These are phyloP conservation scores for Shiraia sp. DNA, from an alignment of 2,329 filamentous ascomycete species.

Conservation along the genomic window DNA sequence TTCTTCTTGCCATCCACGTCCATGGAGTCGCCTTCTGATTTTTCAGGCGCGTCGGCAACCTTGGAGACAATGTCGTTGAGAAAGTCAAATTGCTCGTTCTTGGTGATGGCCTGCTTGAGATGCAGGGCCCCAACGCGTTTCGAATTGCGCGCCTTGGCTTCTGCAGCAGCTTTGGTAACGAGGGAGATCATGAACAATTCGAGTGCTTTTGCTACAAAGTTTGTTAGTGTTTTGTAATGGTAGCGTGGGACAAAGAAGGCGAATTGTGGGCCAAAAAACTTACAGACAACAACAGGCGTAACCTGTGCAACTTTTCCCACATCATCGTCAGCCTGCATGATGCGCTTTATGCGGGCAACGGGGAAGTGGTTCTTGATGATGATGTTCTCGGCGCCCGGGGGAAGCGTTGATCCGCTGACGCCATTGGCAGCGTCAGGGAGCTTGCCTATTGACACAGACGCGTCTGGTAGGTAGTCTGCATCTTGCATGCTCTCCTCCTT, in stretches of 20 bases:
- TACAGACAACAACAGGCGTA: slow-evolving; percentile 88
- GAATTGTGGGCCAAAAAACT: slow-evolving; percentile 40
- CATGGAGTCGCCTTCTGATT: slow-evolving; percentile 51
- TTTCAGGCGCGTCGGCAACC: slow-evolving; percentile 67
- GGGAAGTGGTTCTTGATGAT: slow-evolving; percentile 94
- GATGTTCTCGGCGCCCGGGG: slow-evolving; percentile 56
- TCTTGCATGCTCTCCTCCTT: slow-evolving; percentile 38
- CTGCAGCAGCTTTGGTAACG: slow-evolving; percentile 82
- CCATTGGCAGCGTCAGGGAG: slow-evolving; percentile 23
- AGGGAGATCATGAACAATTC: slow-evolving; percentile 98
- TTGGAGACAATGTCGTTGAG: slow-evolving; percentile 87
- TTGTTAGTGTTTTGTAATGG: slow-evolving; percentile 14
- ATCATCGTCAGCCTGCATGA: slow-evolving; percentile 99
- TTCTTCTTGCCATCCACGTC: slow-evolving; percentile 51
- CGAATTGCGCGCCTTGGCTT: slow-evolving; percentile 79
- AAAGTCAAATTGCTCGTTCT: slow-evolving; percentile 93
- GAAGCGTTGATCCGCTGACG: slow-evolving; percentile 33
- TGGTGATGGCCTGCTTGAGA: slow-evolving; percentile 86
- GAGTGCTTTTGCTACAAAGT: slow-evolving; percentile 74
- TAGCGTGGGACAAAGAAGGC: too few species aligned
- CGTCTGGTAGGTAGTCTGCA: slow-evolving; percentile 43
- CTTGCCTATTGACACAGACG: slow-evolving; percentile 28
- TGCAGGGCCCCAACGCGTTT: slow-evolving; percentile 90
- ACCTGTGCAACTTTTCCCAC: slow-evolving; percentile 98
- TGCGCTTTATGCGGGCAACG: slow-evolving; percentile 95